Percentiles rank a stretch among this genome's conserved stretches.
phyloP scores from a whole-genome alignment of 495 filamentous ascomycete genomes.

The Cercophora newfieldiana region DNA sequence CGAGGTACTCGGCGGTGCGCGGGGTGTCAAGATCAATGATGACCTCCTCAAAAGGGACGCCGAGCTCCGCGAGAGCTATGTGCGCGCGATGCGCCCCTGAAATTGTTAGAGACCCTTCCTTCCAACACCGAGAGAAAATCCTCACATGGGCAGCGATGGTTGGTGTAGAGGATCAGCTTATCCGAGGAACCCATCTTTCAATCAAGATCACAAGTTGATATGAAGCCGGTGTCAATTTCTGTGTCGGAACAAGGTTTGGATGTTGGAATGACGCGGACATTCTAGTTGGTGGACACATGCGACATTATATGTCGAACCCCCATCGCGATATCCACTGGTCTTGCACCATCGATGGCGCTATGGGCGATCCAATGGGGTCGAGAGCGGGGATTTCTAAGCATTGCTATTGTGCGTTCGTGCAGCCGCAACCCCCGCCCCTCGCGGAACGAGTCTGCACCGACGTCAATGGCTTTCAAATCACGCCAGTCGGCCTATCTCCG shows the following conservation, averaged over 20 bases:
- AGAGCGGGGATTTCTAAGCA: slow-evolving; percentile 17
- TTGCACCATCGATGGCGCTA: slow-evolving; percentile 36
- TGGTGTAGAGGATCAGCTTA: slow-evolving; percentile 67
- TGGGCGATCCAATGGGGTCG: not conserved
- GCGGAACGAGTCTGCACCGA: not conserved
- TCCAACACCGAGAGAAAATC: not conserved
- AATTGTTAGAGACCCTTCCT: not conserved
- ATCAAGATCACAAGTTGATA: too few species aligned
- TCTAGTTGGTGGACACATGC: not conserved
- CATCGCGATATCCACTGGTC: not conserved
- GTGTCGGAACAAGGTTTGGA: not conserved
- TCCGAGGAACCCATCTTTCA: slow-evolving; percentile 36
- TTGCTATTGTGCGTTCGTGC: too few species aligned
- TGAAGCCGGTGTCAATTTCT: not conserved
- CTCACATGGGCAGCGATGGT: slow-evolving; percentile 68
- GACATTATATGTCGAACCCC: not conserved
- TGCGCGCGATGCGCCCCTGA: slow-evolving; percentile 75
- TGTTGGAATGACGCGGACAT: not conserved
- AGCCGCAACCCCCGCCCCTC: not conserved
- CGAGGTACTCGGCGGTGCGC: slow-evolving; percentile 79
- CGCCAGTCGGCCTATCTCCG: not conserved
- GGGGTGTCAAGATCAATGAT: slow-evolving; percentile 73
- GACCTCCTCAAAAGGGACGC: slow-evolving; percentile 74
- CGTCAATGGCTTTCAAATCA: not conserved
- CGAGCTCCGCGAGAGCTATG: slow-evolving; percentile 71